Evolutionary conservation across 1,284 basidiomycete species (phyloP), one percentile per base, ranked within the genome.

Genomic region (Ustilago tritici): DNA sequence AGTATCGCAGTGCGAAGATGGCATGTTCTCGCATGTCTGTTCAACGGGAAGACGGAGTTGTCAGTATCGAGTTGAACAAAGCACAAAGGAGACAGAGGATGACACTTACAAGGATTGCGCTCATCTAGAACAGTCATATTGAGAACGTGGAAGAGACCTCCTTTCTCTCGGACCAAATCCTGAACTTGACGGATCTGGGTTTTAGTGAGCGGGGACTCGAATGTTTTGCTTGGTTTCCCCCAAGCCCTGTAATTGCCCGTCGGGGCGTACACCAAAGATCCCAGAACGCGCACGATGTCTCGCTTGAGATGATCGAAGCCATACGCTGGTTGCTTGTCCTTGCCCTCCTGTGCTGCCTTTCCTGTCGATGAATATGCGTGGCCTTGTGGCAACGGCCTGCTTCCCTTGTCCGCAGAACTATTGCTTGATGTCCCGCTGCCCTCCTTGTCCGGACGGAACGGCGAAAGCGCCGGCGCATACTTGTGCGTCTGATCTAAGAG

Each of bases 21-120:
- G 83, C 83, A 43, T 83, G 81, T 47, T 85, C 83, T 17, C 82
- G 78, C 66, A 85, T 84, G 50, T 85, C 80, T 83, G 56, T 38
- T 4, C 7, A 19, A 17, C 23, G 3, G 19, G 15, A 3, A 59
- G 40, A 49, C n/a, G 7, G 40, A 43, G 5, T 19, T 15, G 46
- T 62, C 50, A 46, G 36, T 43, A 23, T 58, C 28, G 9, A 19
- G 5, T 57, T 17, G 14, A 28, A 12, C 17, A 28, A 34, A 15
- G n/a, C 10, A 5, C 0, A 19, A 11, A 35, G n/a, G 53, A 35
- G 53, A 12, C 14, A 28, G 38, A 46, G 31, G 19, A 32, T 11
- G 50, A 41, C 6, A 80, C 79, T 72, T 62, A 78, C 79, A 80
- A 12, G 74, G 79, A 52, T 85, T 85, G 10, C 71, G 59, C 65